Conservation (phyloP, 768 basidiomycete genomes). For the Boletus reticuloceps region DNA sequence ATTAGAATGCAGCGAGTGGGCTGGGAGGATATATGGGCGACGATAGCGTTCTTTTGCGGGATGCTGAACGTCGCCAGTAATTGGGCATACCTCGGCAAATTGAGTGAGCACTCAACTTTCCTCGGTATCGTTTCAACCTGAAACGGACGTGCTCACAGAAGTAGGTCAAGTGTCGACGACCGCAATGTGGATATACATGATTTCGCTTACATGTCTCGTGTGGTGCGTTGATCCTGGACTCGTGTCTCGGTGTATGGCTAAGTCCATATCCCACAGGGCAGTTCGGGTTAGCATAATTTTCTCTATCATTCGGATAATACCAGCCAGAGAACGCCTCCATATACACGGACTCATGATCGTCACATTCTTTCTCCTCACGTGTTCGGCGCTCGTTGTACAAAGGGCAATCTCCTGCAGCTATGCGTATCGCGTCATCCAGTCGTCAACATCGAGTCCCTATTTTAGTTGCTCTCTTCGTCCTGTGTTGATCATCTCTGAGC, state of each 20-base stretch:
- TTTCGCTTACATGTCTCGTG: conserved; percentile 5
- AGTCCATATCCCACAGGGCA: conserved; percentile 5
- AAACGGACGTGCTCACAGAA: background rate
- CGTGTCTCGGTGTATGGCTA: background rate
- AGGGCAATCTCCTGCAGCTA: conserved; percentile 3
- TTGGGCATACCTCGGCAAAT: conserved; percentile 8
- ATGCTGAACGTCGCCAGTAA: background rate
- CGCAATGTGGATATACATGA: conserved; percentile 15
- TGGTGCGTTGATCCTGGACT: conserved; percentile 13
- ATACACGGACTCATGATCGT: conserved; percentile 4
- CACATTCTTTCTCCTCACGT: conserved; percentile 7
- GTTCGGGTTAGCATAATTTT: conserved; percentile 21
- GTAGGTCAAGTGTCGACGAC: background rate
- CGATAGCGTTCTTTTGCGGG: conserved; percentile 14
- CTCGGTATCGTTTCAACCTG: background rate
- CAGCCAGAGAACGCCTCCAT: conserved; percentile 8
- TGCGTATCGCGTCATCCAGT: background rate
- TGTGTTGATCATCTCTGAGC: background rate
- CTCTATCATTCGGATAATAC: conserved; percentile 20
- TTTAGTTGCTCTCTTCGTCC: background rate
- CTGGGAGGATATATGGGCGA: conserved; percentile 22
- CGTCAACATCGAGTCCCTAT: background rate
- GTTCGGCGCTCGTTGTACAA: background rate
- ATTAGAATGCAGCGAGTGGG: conserved; percentile 17
- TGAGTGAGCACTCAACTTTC: background rate